Evolutionary conservation across 805 yeast genomes (phyloP).

Genomic region (Myxozyma nipponensis): DNA sequence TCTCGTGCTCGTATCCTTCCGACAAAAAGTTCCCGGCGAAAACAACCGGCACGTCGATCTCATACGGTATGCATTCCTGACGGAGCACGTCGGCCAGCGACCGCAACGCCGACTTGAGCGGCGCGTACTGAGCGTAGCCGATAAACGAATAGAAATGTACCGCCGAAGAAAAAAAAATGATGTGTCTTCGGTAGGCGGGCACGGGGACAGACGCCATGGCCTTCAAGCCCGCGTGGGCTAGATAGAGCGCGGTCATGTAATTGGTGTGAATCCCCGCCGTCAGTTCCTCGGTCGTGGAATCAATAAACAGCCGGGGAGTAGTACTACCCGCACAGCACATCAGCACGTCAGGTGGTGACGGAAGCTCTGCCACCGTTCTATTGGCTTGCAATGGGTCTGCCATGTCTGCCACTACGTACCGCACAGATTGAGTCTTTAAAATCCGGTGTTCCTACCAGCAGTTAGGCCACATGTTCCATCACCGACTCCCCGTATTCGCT

Average conservation of each 20-base stretch:
- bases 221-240: constrained; percentile 55
- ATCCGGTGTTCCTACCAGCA: constrained; percentile 27
- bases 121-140: constrained; percentile 90
- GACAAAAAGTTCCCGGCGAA: constrained; percentile 87
- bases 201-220: constrained; percentile 34
- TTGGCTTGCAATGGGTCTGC: constrained; percentile 52
- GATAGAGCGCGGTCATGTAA: constrained; percentile 67
- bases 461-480: background rate
- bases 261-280: constrained; percentile 61
- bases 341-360: constrained; percentile 60
- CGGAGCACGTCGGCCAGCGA: constrained; percentile 71
- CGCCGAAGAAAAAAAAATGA: constrained; percentile 68
- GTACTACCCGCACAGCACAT: constrained; percentile 76
- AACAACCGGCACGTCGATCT: constrained; percentile 66
- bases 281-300: constrained; percentile 56
- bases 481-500: background rate
- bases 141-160: constrained; percentile 82
- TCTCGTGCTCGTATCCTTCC: constrained; percentile 82
- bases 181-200: constrained; percentile 42
- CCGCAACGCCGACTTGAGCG: constrained; percentile 77
- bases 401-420: constrained; percentile 61
- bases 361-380: constrained; percentile 42
- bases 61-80: constrained; percentile 70
- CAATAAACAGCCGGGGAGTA: constrained; percentile 70
- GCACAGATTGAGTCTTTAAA: constrained; percentile 37